Conservation (phyloP, 2,329 filamentous ascomycete genomes). For the Clathrospora elynae region DNA sequence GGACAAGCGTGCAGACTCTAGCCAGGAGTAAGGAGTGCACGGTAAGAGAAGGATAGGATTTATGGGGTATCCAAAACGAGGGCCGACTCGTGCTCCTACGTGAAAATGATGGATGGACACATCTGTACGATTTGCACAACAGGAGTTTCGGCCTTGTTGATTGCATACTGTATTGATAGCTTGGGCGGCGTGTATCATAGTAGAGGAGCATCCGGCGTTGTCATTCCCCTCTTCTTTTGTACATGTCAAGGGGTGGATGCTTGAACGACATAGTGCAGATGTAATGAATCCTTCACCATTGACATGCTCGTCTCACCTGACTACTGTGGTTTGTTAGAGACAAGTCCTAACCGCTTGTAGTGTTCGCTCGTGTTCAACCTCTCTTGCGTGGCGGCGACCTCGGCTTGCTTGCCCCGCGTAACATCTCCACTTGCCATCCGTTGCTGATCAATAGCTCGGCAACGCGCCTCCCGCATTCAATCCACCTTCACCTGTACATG, state of each 20-base stretch:
- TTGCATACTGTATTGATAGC: slow-evolving; percentile 33
- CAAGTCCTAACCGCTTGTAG: too few species aligned
- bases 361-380: slow-evolving; percentile 5
- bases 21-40: slow-evolving; percentile 15
- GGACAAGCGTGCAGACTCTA: slow-evolving; percentile 20
- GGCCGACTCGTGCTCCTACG: not conserved
- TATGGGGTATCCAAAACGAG: not conserved
- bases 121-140: slow-evolving; percentile 14
- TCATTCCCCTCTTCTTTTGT: slow-evolving; percentile 31
- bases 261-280: slow-evolving; percentile 12
- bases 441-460: slow-evolving; percentile 30
- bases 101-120: not conserved
- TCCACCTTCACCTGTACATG: slow-evolving; percentile 10
- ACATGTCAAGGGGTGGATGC: slow-evolving; percentile 15
- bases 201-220: slow-evolving; percentile 37
- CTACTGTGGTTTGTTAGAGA: too few species aligned
- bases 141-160: slow-evolving; percentile 24
- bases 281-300: slow-evolving; percentile 11
- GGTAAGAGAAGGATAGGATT: not conserved
- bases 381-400: slow-evolving; percentile 17
- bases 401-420: slow-evolving; percentile 26
- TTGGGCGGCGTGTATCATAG: slow-evolving; percentile 37
- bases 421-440: slow-evolving; percentile 23
- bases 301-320: too few species aligned
- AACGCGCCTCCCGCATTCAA: slow-evolving; percentile 9